Base-by-base conservation (phyloP, 306 rosid species). In the Lithocarpus polystachyus region DNA sequence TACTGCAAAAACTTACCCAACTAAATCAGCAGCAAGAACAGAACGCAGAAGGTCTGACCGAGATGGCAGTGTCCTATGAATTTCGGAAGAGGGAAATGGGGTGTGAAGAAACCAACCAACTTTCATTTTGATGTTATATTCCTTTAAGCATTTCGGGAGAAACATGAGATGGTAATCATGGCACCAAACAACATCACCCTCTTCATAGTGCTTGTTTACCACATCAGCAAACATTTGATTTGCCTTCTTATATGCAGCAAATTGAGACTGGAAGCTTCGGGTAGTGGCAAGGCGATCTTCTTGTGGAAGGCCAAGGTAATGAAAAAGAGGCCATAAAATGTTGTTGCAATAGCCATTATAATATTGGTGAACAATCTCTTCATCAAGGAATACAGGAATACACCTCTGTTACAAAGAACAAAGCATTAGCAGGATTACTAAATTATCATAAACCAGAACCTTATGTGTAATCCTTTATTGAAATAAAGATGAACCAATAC, bases 41-140 rank as follows among this genome's bases (percentile, higher is more conserved):
- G 98, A 83, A 68, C 76, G 97, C 89, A 93, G 85, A 23, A 93
- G 92, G 79, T 93, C 98, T 56, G 92, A 89, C 18, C 98, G 92
- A 72, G 98, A 93, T 33, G 98, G 98, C 82, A 93, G 79, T 57
- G 98, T 93, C 88, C 93, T 88, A 72, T 91, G 91, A 84, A 93
- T 93, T 88, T 93, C 98, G 26, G 98, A 93, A 59, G 98, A 93
- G 78, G 98, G 98, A 81, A 93, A 93, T 15, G 98, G 98, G 52
- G 98, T 93, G 84, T 93, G 98, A 24, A 93, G 92, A 88, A 93
- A 93, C 98, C 98, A 93, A 48, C 98, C 98, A 56, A 93, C 98
- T 82, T 93, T 93, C 97, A 93, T 91, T 75, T 90, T 75, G 24
- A 64, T 84, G 79, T 93, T 85, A 81, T 87, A 57, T 13, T 91